These are phyloP conservation scores for Corniculantispora saksenae DNA, from an alignment of 2,329 filamentous ascomycete genomes.

Conservation along the genomic window DNA sequence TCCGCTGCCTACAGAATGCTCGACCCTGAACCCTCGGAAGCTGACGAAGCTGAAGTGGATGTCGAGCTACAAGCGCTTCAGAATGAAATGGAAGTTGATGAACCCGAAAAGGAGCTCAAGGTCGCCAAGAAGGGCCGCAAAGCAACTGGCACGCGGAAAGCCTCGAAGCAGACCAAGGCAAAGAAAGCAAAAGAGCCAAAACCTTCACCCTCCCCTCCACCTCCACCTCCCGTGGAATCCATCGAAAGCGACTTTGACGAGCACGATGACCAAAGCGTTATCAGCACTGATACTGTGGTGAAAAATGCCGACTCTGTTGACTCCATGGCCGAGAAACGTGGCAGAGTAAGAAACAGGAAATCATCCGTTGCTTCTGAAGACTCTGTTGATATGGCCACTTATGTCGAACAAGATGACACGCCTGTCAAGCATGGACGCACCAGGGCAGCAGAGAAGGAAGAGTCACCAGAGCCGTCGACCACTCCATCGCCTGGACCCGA, in stretches of 20 bases:
- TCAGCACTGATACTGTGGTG: conserved; percentile 45
- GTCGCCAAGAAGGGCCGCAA: conserved; percentile 59
- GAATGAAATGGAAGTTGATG: conserved; percentile 48
- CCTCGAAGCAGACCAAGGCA: conserved; percentile 47
- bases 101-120: conserved; percentile 37
- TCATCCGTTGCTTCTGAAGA: conserved; percentile 11
- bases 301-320: conserved; percentile 29
- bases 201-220: conserved; percentile 23
- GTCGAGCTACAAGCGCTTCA: conserved; percentile 53
- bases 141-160: conserved; percentile 48
- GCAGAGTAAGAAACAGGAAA: not conserved
- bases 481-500: conserved; percentile 20
- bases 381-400: conserved; percentile 14
- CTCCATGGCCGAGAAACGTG: not conserved
- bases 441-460: not conserved
- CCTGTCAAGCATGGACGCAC: conserved; percentile 30
- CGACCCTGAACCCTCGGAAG: conserved; percentile 46
- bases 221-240: conserved; percentile 22
- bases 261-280: conserved; percentile 40
- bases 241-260: conserved; percentile 18
- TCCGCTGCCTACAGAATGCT: conserved; percentile 53
- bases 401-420: conserved; percentile 19
- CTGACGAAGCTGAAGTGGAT: conserved; percentile 51
- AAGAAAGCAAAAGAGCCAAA: conserved; percentile 44
- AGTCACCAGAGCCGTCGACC: conserved; percentile 19